Conservation (phyloP, 176 grass and related monocot genomes). For the Poa annua region DNA sequence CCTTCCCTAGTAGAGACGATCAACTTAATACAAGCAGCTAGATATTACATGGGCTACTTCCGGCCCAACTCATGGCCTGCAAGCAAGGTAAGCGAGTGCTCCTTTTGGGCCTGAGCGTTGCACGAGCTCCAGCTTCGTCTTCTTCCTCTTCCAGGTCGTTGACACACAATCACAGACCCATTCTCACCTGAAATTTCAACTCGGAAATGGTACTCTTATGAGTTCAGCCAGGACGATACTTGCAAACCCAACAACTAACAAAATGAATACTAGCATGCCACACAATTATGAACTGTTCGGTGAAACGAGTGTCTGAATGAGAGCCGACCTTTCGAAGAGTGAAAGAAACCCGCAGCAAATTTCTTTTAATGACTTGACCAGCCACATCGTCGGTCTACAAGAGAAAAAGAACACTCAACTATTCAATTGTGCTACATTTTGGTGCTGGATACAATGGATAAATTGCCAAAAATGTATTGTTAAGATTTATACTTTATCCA, state of each 20-base stretch:
- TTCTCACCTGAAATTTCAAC: conserved; percentile 63
- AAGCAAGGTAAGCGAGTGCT: no score
- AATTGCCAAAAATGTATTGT: neutral
- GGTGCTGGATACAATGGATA: neutral
- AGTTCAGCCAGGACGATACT: conserved; percentile 2
- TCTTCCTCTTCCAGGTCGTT: no score
- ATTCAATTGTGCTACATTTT: conserved; percentile 14
- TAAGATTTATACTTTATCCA: neutral
- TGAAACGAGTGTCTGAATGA: conserved; percentile 7
- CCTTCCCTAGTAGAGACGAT: no score
- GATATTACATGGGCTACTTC: no score
- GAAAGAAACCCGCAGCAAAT: conserved; percentile 77
- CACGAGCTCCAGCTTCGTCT: no score
- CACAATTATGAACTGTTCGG: neutral
- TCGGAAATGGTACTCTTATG: neutral
- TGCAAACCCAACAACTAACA: neutral
- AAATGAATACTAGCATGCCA: conserved; percentile 14
- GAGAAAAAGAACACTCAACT: conserved; percentile 14
- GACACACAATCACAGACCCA: conserved; percentile 59
- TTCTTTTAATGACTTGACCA: conserved; percentile 70
- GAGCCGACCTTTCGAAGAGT: conserved; percentile 81
- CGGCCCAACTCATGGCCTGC: no score
- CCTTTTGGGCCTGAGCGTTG: no score
- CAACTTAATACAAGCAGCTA: no score
- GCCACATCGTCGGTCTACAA: conserved; percentile 71